Evolutionary conservation across 2,329 filamentous ascomycete genomes (phyloP), one percentile per base, ranked within the genome.

Genomic region (Zymoseptoria brevis): DNA sequence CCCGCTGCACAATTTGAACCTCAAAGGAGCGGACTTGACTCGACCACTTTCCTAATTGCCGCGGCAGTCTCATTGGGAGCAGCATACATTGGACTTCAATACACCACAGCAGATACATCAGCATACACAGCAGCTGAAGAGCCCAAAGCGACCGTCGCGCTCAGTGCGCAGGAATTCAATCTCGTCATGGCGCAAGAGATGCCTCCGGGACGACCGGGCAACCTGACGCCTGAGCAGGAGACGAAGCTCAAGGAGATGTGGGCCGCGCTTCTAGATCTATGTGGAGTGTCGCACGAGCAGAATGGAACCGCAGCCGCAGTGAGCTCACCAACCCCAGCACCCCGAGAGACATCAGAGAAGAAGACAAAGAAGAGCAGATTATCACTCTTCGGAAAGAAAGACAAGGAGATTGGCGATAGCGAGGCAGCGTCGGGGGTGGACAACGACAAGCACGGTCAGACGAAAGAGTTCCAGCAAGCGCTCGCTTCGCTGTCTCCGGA

Each of bases 361-460:
- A 87, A 89, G 72, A 83, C 85, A 66, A 88, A 90, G 74, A 94
- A 91, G 77, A 88, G 87, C 74, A 83, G 86, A 52, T 80, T 90
- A 61, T 80, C 81, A 30, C 75, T 93, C 19, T 93, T 94, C 71
- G 81, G 83, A 65, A 83, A 83, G 68, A 85, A 86, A 66, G 78
- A 81, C 53, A 81, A 81, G 41, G 70, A 72, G 19, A 58, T 67
- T 26, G 69, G 63, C 7, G 69, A 19, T 62, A 74, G 35, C 69
- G 72, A 56, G 66, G 72, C 54, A 6, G 69, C 77, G 22, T 82
- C 85, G 11, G 62, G 52, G 8, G 77, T 79, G 3, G 89, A 62
- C 53, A 73, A 96, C 58, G 94, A 99, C 77, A 99, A 97, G 77
- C 93, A 95, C 73, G 92, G 91, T 53, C 89, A 94, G 74, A 88